Evolutionary conservation across 73 alveolate genomes (phyloP).

Genomic region (Paramecium sonneborni): DNA sequence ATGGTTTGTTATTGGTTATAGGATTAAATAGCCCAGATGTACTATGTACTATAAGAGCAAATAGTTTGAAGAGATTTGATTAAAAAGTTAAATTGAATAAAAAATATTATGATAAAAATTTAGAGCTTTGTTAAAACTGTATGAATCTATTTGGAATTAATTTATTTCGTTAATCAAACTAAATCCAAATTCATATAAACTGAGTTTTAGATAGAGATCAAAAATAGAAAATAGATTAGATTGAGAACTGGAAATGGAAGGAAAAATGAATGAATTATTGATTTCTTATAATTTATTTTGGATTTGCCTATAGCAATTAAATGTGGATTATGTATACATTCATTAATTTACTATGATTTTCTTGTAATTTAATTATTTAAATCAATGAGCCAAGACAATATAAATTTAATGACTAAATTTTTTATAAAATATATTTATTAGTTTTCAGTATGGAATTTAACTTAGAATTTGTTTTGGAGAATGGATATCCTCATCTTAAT

Average conservation of each 20-base stretch:
- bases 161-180: not conserved
- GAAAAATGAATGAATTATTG: not conserved
- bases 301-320: not conserved
- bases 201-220: not conserved
- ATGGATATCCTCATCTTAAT: not conserved
- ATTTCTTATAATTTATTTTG: not conserved
- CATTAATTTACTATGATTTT: too few relatives aligned
- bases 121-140: too few relatives aligned
- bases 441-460: slow-evolving; percentile 7
- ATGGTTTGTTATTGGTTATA: slow-evolving; percentile 13
- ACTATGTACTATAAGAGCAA: too few relatives aligned
- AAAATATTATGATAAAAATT: too few relatives aligned
- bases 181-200: not conserved
- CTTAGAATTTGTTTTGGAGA: not conserved
- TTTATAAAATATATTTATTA: not conserved
- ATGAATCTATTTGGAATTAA: not conserved
- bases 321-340: too few relatives aligned
- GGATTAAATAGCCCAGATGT: not conserved
- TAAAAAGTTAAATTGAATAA: too few relatives aligned
- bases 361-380: not conserved
- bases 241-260: not conserved
- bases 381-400: not conserved
- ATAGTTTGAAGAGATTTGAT: too few relatives aligned
- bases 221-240: not conserved
- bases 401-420: not conserved